Base-by-base conservation (phyloP, 805 yeast species). In the Scheffersomyces spartinae region DNA sequence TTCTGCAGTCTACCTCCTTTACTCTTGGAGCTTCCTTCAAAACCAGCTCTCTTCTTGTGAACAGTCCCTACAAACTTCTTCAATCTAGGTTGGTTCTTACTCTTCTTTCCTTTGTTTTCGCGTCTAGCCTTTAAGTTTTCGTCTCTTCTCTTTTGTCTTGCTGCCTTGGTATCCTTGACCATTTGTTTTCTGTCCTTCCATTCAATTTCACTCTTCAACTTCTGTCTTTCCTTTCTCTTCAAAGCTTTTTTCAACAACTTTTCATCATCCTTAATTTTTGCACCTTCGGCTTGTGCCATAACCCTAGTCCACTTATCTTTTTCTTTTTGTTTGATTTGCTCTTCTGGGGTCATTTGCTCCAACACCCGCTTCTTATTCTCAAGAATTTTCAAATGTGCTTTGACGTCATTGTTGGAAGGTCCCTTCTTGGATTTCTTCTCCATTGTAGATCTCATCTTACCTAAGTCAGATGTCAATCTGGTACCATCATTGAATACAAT, bases 151-250 rank as follows among this genome's bases (percentile, higher is more conserved):
- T 84, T 82, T 35, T 70, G 74, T 42, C 79, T 78, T 10, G 77
- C 81, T 24, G 74, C 66, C 26, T 80, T 75, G 19, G 77, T 74
- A 39, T 76, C 81, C 31, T 71, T 71, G 9, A 91, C 95, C 18
- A 67, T 67, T 40, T 76, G 80, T 47, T 81, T 77, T 38, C 99
- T 71, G 26, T 88, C 96, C 36, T 60, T 68, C 99, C 99, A 91
- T 52, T 88, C 94, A 26, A 72, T 60, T 42, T 84, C 94, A 30
- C 93, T 78, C 60, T 76, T 82, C 44, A 81, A 69, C 62, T 91
- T 91, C 45, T 68, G 67, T 33, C 80, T 73, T 40, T 83, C 88
- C 47, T 84, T 82, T 40, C 80, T 68, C 58, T 80, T 85, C 33
- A 88, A 52, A 2, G 96, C 82, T 50, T 83, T 88, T 43, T 76